Evolutionary conservation across 169 alveolate genomes (phyloP), one percentile per base, ranked within the genome.

Genomic region (Plasmodium sp.): DNA sequence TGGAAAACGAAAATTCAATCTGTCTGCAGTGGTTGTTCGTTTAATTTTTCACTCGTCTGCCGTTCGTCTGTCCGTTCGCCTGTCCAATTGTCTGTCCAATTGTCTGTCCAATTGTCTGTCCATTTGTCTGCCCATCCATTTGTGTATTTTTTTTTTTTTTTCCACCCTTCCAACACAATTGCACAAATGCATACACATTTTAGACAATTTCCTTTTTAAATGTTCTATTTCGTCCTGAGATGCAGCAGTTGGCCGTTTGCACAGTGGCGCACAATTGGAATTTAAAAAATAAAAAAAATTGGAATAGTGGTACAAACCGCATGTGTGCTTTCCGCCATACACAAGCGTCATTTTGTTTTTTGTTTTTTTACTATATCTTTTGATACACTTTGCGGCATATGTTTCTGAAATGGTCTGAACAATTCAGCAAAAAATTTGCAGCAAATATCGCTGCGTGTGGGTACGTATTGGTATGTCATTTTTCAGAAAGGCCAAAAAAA

Each of bases 221-320:
- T 56, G 18, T 56, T 56, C 33, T 22, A 33, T 82, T 82, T 82
- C 56, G 48, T 58, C 79, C 51, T 34, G 71, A n/a, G 31, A 56
- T 33, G 72, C 71, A 34, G 71, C 18, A 72, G 14, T 84, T 48
- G 75, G 72, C 75, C 16, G 33, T 80, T 84, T 84, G 93, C 93
- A 84, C 93, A 84, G 51, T 71, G 75, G 93, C 84, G 93, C 93
- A 84, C 93, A 84, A 83, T 83, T 33, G 72, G 62, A 48, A 45
- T 14, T 84, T 73, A 41, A 39, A 84, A 84, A 54, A 84, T 6
- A 71, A 72, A 72, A 84, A 51, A 71, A 84, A 71, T 41, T 36
- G 34, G 58, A 71, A 72, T 10, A 84, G 79, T 31, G 2, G 90
- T 41, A 82, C 22, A 82, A 18, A 51, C 18, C 27, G 33, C n/a